Base-by-base conservation (phyloP, 768 basidiomycete species). In the Dentipellis sp. region DNA sequence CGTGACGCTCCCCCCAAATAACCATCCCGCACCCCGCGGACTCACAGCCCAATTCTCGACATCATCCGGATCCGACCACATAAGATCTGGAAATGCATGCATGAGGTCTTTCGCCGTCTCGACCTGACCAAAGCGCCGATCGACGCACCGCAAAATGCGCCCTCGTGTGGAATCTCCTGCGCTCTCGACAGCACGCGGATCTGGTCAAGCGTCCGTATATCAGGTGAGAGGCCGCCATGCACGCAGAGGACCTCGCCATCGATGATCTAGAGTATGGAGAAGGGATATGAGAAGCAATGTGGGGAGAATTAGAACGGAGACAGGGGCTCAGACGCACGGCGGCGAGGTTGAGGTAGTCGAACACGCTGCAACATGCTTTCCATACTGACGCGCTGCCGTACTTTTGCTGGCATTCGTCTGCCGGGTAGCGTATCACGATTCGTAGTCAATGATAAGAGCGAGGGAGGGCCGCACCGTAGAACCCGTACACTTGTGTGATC, bases 401-500 rank as follows among this genome's bases (percentile, higher is more conserved):
- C 69, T 97, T 98, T 71, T 93, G 92, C 70, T 95, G 94, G 65
- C 94, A 97, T 71, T 98, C 95, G 67, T 97, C 94, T 91, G 22
- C 23, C 1, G 12, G 45, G 42, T 39, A 29, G 14, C 36, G 34
- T 39, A 23, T 53, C 21, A 40, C 42, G n/a, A 7, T n/a, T n/a
- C n/a, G n/a, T n/a, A n/a, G n/a, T n/a, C 3, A 42, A 9, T 4
- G 9, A 42, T 9, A 42, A 14, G 40, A 9, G 9, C 9, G 14
- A 19, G 40, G 19, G 4, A n/a, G 53, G 10, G 29, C 54, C 83
- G 59, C 56, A 94, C 94, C 94, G 66, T 97, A 97, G 69, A 97
- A 97, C n/a, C 94, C 95, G 58, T 97, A 97, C 2, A 94, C 95
- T 65, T 98, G 95, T 4, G 95, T 98, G 63, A 98, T 98, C 69